A percentile compares a stretch with the other conserved stretches of the same genome.
phyloP scores from a whole-genome alignment of 495 filamentous ascomycete genomes.

The Aspergillus leporis region DNA sequence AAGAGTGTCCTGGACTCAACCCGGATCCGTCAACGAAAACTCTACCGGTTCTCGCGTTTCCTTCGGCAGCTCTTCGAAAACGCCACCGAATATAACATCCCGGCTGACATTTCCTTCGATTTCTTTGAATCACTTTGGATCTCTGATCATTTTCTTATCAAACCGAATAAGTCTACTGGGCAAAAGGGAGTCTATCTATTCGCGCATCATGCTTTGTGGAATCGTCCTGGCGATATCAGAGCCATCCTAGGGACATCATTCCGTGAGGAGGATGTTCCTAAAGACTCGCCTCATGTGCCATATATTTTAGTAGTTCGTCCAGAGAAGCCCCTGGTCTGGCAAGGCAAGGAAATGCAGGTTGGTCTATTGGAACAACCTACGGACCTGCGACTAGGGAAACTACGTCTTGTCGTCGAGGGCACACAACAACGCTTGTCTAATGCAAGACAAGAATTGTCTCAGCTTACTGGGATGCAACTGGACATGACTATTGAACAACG shows the following conservation, averaged over 20 bases:
- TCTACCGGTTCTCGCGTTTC: constrained; percentile 82
- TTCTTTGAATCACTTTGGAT: constrained; percentile 81
- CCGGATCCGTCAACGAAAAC: constrained; percentile 86
- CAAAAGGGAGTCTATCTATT: constrained; percentile 79
- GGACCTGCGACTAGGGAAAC: constrained; percentile 82
- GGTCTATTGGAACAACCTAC: constrained; percentile 74
- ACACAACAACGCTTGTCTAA: constrained; percentile 75
- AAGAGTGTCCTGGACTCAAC: constrained; percentile 94
- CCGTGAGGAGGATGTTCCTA: constrained; percentile 66
- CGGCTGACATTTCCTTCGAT: constrained; percentile 62
- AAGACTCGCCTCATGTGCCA: constrained; percentile 67
- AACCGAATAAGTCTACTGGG: constrained; percentile 56
- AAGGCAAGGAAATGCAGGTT: constrained; percentile 71
- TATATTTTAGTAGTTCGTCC: constrained; percentile 86
- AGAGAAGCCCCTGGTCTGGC: constrained; percentile 77
- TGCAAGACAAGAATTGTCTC: constrained; percentile 73
- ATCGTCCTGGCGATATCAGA: constrained; percentile 75
- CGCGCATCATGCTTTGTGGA: constrained; percentile 75
- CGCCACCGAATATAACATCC: constrained; percentile 85
- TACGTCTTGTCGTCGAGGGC: constrained; percentile 88
- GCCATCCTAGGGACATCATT: constrained; percentile 86
- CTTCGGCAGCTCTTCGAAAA: constrained; percentile 94
- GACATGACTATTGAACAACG: constrained; percentile 88
- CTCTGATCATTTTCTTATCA: constrained; percentile 79
- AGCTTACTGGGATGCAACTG: constrained; percentile 75